Percentiles rank a stretch among this genome's conserved stretches.
phyloP scores from a whole-genome alignment of 73 alveolate genomes.

The Effrenium voratum region DNA sequence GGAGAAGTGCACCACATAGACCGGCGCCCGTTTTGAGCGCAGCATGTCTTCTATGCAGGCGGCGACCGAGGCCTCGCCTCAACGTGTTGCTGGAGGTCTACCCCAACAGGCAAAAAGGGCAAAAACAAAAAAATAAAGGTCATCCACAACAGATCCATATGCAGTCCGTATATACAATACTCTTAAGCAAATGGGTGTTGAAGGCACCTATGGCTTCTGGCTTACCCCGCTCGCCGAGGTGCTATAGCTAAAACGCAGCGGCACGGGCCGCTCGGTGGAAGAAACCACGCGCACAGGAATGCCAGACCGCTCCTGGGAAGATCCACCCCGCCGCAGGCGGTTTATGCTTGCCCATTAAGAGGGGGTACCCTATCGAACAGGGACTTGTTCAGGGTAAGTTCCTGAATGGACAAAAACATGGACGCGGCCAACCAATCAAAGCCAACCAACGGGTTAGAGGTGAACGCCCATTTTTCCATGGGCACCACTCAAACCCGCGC shows the following conservation, averaged over 20 bases:
- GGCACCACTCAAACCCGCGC: too few relatives aligned
- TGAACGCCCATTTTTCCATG: too few relatives aligned
- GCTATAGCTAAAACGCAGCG: conserved; percentile 7
- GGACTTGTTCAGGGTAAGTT: too few relatives aligned
- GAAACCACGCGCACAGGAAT: conserved; percentile 71
- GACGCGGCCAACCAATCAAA: too few relatives aligned
- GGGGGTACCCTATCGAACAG: too few relatives aligned
- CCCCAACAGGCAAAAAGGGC: not conserved
- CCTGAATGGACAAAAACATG: too few relatives aligned
- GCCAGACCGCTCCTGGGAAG: conserved; percentile 40
- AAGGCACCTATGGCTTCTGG: too few relatives aligned
- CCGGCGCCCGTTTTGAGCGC: conserved; percentile 6
- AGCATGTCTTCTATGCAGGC: conserved; percentile 31
- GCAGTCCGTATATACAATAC: too few relatives aligned
- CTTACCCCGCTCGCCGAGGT: too few relatives aligned
- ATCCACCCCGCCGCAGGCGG: not conserved
- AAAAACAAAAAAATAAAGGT: not conserved
- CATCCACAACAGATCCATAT: not conserved
- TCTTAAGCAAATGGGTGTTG: too few relatives aligned
- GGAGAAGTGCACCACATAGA: conserved; percentile 72
- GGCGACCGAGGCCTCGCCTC: conserved; percentile 32
- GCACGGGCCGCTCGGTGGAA: conserved; percentile 75
- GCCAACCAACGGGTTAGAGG: too few relatives aligned
- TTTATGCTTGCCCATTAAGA: too few relatives aligned
- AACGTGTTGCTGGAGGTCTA: not conserved